These are phyloP conservation scores for Paecilomyces sp. DNA, from an alignment of 2,329 filamentous ascomycete species.

Conservation along the genomic window DNA sequence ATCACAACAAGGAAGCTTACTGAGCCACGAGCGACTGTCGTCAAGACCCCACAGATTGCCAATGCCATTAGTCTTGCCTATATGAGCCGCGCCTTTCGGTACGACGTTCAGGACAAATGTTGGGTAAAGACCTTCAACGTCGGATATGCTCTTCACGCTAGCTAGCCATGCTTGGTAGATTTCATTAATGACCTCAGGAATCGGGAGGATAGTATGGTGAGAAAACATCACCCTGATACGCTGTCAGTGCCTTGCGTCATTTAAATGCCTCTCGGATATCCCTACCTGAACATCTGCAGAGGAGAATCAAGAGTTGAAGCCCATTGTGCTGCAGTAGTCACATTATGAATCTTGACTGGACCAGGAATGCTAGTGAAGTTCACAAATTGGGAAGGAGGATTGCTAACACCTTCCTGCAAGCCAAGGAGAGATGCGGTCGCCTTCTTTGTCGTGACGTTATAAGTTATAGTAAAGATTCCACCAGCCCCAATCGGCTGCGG, in stretches of 20 bases:
- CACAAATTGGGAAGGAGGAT: constrained; percentile 23
- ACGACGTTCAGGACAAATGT: constrained; percentile 30
- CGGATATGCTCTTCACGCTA: constrained; percentile 23
- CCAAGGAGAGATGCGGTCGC: constrained; percentile 21
- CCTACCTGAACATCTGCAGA: constrained; percentile 30
- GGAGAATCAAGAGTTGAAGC: constrained; percentile 20
- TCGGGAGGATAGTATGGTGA: constrained; percentile 30
- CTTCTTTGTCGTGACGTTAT: constrained; percentile 11
- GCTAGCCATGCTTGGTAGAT: constrained; percentile 30
- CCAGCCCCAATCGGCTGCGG: constrained; percentile 21
- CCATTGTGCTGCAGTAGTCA: constrained; percentile 20
- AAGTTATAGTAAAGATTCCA: constrained; percentile 21
- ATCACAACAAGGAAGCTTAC: too few species aligned
- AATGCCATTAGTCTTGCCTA: constrained; percentile 28
- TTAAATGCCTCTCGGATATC: too few species aligned
- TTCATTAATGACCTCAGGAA: constrained; percentile 20
- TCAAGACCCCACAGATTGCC: constrained; percentile 33
- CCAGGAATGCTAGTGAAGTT: constrained; percentile 25
- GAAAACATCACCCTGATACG: constrained; percentile 25
- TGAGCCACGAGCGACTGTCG: too few species aligned
- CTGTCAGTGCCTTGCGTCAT: too few species aligned
- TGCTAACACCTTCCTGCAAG: constrained; percentile 26
- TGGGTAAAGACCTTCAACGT: constrained; percentile 30
- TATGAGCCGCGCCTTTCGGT: constrained; percentile 16
- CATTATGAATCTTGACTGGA: constrained; percentile 13